A percentile compares a stretch with the other conserved stretches of the same genome.
Conservation (phyloP, 345 rosid species). For the Populus davidiana region DNA sequence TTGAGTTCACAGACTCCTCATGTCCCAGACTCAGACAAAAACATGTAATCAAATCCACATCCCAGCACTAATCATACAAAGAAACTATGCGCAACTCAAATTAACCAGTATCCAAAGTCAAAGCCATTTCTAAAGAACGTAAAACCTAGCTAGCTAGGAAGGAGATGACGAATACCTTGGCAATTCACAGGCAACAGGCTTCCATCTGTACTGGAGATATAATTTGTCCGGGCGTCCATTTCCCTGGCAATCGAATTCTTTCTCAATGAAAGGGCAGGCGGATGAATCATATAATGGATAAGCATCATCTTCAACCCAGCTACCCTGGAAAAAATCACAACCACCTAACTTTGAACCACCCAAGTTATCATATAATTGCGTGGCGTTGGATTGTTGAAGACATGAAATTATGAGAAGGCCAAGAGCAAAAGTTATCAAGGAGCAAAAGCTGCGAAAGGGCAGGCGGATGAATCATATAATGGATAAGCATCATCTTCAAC, state of each 20-base stretch:
- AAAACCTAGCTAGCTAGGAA: too few species aligned
- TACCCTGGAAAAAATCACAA: slow-evolving; percentile 61
- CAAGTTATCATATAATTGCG: not conserved
- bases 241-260: slow-evolving; percentile 55
- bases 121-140: too few species aligned
- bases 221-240: slow-evolving; percentile 72
- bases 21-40: too few species aligned
- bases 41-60: not conserved
- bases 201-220: slow-evolving; percentile 64
- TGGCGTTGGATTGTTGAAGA: not conserved
- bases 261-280: slow-evolving; percentile 63
- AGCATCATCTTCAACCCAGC: slow-evolving; percentile 61
- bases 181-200: slow-evolving; percentile 57
- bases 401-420: not conserved
- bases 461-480: slow-evolving; percentile 48
- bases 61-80: too few species aligned
- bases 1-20: too few species aligned
- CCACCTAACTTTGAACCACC: not conserved
- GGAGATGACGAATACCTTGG: slow-evolving; percentile 34
- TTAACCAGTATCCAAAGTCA: too few species aligned
- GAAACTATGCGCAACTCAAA: too few species aligned
- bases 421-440: not conserved
- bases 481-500: slow-evolving; percentile 62
- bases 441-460: slow-evolving; percentile 56
- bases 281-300: slow-evolving; percentile 64